These are phyloP conservation scores for Cucurbita ficifolia DNA, from an alignment of 306 rosid genomes.

Conservation along the genomic window DNA sequence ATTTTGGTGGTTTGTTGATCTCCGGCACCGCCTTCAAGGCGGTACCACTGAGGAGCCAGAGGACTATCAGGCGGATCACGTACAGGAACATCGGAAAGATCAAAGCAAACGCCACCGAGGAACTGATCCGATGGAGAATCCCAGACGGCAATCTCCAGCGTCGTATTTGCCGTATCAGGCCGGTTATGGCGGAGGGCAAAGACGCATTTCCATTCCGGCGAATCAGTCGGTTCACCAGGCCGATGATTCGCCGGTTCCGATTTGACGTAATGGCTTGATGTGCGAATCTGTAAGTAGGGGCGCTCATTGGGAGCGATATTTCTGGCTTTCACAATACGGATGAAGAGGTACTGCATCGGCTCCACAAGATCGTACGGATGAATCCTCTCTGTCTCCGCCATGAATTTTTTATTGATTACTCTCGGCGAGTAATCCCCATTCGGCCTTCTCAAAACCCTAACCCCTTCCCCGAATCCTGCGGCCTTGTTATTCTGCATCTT, in stretches of 20 bases:
- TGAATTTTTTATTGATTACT: slow-evolving; percentile 29
- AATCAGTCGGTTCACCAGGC: slow-evolving; percentile 45
- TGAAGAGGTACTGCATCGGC: slow-evolving; percentile 76
- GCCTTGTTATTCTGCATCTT: slow-evolving; percentile 43
- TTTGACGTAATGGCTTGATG: slow-evolving; percentile 25
- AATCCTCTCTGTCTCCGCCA: slow-evolving; percentile 27
- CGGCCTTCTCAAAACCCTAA: slow-evolving; percentile 41
- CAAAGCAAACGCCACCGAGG: slow-evolving; percentile 64
- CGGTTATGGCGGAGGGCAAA: slow-evolving; percentile 44
- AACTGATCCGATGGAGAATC: slow-evolving; percentile 48
- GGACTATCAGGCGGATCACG: slow-evolving; percentile 48
- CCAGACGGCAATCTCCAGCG: slow-evolving; percentile 58
- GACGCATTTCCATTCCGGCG: slow-evolving; percentile 75
- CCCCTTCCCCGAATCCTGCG: slow-evolving; percentile 33
- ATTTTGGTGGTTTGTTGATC: slow-evolving; percentile 18
- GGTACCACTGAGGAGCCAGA: slow-evolving; percentile 36
- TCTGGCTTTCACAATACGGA: slow-evolving; percentile 63
- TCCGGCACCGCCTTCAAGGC: slow-evolving; percentile 28
- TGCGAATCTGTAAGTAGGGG: slow-evolving; percentile 46
- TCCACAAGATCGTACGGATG: slow-evolving; percentile 79
- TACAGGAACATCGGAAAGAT: slow-evolving; percentile 29
- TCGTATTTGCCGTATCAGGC: slow-evolving; percentile 31
- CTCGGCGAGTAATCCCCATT: slow-evolving; percentile 54
- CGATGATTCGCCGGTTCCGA: slow-evolving; percentile 38
- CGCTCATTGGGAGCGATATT: slow-evolving; percentile 32